Evolutionary conservation across 2,329 filamentous ascomycete genomes (phyloP), one percentile per base, ranked within the genome.

Genomic region (Talaromyces sp.): DNA sequence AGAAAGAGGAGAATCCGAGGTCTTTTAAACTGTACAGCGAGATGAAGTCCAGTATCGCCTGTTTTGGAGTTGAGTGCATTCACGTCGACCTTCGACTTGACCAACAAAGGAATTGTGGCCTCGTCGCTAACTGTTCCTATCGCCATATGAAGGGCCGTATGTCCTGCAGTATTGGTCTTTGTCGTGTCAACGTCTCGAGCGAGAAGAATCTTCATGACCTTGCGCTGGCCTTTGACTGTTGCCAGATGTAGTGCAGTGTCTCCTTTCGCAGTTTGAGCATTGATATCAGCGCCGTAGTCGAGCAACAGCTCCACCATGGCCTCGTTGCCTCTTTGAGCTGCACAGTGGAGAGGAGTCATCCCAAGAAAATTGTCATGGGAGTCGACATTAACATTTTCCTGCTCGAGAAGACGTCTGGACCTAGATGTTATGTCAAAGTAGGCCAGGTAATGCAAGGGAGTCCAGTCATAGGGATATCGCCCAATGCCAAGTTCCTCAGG

Each of bases 211-310:
- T 66, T 72, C 54, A 73, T 68, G 8, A 63, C 54, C 54, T 68
- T 70, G 1, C 69, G 59, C 5, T 72, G 65, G 7, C 70, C 70
- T 50, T 63, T 54, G 10, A 66, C 29, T 0, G 66, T 62, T 4
- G 67, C 73, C 52, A 71, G 56, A 41, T 74, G 71, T 17, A 76
- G 57, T 5, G 69, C 67, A 3, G 72, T 74, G 17, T 70, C 68
- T 0, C 70, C 72, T 43, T 73, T 21, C 53, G 62, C 43, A 11
- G 60, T 57, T n/a, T 60, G 56, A 0, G 68, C 67, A 63, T 73
- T 68, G 14, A 60, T 58, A 41, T 72, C 65, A 9, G 67, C 70
- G 21, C 61, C 62, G n/a, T 61, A 24, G 1, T 70, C 64, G 1
- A 73, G 67, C 3, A 74, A 50, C 0, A 74, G 62, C 11, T 70